Base-by-base conservation (phyloP, 257 asterid genomes). In the Hygrophila difformis region DNA sequence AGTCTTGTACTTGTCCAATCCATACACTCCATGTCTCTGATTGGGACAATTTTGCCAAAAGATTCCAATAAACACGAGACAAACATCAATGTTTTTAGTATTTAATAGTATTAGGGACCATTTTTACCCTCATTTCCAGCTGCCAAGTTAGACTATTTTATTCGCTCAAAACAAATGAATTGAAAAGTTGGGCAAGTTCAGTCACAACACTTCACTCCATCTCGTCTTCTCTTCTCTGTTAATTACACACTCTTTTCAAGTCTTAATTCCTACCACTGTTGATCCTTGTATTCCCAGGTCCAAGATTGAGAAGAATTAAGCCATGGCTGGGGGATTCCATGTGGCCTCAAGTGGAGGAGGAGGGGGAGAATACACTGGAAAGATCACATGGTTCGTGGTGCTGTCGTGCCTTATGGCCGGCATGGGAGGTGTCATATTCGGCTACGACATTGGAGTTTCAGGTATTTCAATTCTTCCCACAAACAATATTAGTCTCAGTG, bases 341-440 rank as follows among this genome's bases (percentile, higher is more conserved):
- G 44, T 48, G 18, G 16, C 63, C n/a, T n/a, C n/a, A 5, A 41
- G 29, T 33, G 64, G 44, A 31, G 67, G 38, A 14, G 58, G 55
- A 18, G 58, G 55, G 20, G 8, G 7, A 26, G 44, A 62, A 13
- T 79, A 72, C 62, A 58, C 67, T 50, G 89, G 85, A 47, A 66
- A 52, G 41, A 56, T 79, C 7, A 79, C 85, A 31, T 12, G 29
- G 18, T 72, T 69, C 55, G 79, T 79, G 8, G 66, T 62, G 24
- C 28, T 75, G 6, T 65, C 89, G 45, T 79, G 79, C 37, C 61
- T 62, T 72, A 67, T 75, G 70, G 81, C 89, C 13, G 72, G 85
- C 63, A 66, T 60, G 74, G 82, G 84, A 40, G 89, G 82, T 16
- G 63, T 79, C 47, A 75, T 79, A 42, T 79, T 79, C 50, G 89